Evolutionary conservation across 768 basidiomycete species (phyloP).

Genomic region (Chalciporus chontae): DNA sequence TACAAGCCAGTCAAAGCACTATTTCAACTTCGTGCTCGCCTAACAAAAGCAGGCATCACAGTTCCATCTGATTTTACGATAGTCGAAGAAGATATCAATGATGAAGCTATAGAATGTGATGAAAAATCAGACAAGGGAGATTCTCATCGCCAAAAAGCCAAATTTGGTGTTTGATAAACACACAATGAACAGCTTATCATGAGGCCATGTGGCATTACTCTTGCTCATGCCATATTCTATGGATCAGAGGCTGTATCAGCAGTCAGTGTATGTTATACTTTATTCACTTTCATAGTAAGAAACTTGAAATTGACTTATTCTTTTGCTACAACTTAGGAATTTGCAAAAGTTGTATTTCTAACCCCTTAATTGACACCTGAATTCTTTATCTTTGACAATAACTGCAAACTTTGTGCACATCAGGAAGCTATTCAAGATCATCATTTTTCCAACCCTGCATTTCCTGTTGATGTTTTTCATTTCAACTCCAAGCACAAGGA

Average conservation of each 20-base stretch:
- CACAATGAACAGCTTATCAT: constrained; percentile 30
- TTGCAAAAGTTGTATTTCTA: constrained; percentile 13
- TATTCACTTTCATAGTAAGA: not conserved
- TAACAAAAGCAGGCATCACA: constrained; percentile 6
- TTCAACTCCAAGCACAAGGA: constrained; percentile 19
- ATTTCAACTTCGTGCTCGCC: constrained; percentile 21
- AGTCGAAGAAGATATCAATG: not conserved
- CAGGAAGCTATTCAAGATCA: constrained; percentile 2
- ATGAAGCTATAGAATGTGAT: not conserved
- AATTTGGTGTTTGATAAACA: constrained; percentile 21
- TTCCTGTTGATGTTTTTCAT: constrained; percentile 24
- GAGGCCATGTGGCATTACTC: too few relatives aligned
- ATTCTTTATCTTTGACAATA: constrained; percentile 21
- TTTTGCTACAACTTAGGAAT: constrained; percentile 4
- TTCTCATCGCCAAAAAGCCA: constrained; percentile 7
- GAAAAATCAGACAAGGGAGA: constrained; percentile 12
- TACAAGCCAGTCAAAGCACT: constrained; percentile 20
- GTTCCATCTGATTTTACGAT: constrained; percentile 3
- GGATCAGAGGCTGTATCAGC: constrained; percentile 22
- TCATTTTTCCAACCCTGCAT: constrained; percentile 11
- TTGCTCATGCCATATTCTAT: constrained; percentile 23
- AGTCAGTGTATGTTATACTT: constrained; percentile 12
- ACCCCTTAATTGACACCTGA: constrained; percentile 5
- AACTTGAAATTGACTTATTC: not conserved
- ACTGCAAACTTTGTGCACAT: constrained; percentile 14